These are phyloP conservation scores for Lobosporangium transversale DNA, from an alignment of 192 early-diverging fungal genomes.

Conservation along the genomic window DNA sequence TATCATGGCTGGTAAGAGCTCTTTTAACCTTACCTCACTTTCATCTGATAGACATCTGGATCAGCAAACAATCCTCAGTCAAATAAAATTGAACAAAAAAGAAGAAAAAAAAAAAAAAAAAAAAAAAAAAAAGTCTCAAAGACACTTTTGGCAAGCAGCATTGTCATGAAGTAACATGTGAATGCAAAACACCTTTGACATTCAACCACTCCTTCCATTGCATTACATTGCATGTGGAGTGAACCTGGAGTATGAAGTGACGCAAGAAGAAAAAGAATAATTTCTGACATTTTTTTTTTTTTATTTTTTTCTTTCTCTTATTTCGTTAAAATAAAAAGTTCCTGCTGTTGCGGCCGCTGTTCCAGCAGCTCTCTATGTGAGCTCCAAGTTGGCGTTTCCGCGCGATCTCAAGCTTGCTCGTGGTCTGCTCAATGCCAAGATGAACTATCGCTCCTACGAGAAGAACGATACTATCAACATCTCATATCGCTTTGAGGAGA, in stretches of 20 bases:
- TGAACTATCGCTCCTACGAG: conserved; percentile 50
- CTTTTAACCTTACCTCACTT: not conserved
- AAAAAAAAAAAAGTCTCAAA: not conserved
- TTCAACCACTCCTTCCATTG: not conserved
- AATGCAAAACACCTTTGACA: no score
- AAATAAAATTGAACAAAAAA: no score
- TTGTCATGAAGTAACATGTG: not conserved
- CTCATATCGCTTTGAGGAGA: conserved; percentile 59
- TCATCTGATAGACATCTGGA: not conserved
- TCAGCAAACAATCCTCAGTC: no score
- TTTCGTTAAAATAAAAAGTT: conserved; percentile 6
- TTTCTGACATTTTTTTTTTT: not conserved
- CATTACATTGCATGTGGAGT: not conserved
- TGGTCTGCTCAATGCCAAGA: conserved; percentile 34
- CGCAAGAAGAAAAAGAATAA: not conserved
- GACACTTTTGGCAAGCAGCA: not conserved
- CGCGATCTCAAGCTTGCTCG: conserved; percentile 53
- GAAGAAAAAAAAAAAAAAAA: no score
- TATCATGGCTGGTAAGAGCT: not conserved
- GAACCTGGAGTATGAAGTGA: no score
- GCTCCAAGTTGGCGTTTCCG: conserved; percentile 54
- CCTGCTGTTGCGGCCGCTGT: conserved; percentile 40
- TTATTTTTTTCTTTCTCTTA: not conserved
- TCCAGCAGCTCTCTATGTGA: conserved; percentile 58
- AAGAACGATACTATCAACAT: conserved; percentile 58